A percentile compares a stretch with the other conserved stretches of the same genome.
phyloP scores from a whole-genome alignment of 23 red algal species.

The Gracilaria gracilis region DNA sequence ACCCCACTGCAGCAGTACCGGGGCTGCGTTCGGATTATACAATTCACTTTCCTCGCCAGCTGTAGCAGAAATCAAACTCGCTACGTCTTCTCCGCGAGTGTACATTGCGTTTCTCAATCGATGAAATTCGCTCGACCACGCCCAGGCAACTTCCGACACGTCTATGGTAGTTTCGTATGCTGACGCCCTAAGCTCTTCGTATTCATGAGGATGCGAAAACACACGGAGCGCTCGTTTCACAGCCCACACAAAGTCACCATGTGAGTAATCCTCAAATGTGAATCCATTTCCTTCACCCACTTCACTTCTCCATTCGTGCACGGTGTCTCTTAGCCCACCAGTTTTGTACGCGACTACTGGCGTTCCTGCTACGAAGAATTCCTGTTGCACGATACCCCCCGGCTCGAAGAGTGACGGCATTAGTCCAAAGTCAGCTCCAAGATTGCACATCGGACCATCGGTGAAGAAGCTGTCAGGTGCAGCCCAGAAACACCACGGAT shows the following conservation, averaged over 20 bases:
- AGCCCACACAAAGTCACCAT: conserved; percentile 88
- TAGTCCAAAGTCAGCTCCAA: conserved; percentile 97
- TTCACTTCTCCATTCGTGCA: conserved; percentile 94
- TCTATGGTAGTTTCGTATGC: conserved; percentile 88
- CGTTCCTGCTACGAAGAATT: conserved; percentile 99
- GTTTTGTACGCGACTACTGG: conserved; percentile 93
- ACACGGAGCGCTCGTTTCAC: conserved; percentile 93
- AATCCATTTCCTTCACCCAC: conserved; percentile 91
- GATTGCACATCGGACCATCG: conserved; percentile 92
- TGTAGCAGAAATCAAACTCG: conserved; percentile 45
- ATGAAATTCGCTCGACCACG: conserved; percentile 97
- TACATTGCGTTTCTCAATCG: conserved; percentile 86
- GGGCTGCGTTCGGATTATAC: conserved; percentile 51
- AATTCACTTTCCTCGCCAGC: conserved; percentile 63
- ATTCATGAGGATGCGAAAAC: conserved; percentile 90
- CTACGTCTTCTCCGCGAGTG: conserved; percentile 68
- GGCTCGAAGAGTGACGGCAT: conserved; percentile 99
- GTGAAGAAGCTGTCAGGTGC: conserved; percentile 96
- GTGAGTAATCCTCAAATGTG: conserved; percentile 89
- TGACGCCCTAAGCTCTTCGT: conserved; percentile 77
- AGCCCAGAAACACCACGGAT: conserved; percentile 93
- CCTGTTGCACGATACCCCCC: conserved; percentile 96
- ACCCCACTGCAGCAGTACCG: conserved; percentile 74
- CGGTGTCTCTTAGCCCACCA: conserved; percentile 95
- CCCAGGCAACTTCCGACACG: conserved; percentile 94